phyloP scores from a whole-genome alignment of 2,329 filamentous ascomycete genomes.

The Gaeumannomyces tritici region DNA sequence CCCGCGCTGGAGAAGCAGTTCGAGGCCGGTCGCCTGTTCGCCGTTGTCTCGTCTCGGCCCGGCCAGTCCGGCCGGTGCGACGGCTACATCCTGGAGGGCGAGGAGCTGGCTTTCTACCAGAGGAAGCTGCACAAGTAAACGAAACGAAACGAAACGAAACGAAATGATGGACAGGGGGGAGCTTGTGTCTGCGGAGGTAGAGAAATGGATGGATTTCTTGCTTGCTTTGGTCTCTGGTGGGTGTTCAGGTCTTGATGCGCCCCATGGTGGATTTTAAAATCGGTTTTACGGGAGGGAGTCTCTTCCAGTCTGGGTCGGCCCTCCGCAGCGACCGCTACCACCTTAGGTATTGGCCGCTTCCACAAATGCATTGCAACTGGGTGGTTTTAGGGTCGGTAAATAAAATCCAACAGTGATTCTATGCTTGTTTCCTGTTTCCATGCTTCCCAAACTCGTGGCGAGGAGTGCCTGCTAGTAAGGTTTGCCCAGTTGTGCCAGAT shows the following conservation, averaged over 20 bases:
- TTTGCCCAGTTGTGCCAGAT: not conserved
- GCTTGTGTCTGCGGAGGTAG: not conserved
- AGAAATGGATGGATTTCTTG: conserved; percentile 2
- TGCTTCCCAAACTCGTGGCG: too few relatives aligned
- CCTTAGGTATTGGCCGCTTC: conserved; percentile 4
- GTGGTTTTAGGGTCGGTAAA: conserved; percentile 5
- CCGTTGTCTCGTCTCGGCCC: conserved; percentile 83
- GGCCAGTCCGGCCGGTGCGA: conserved; percentile 95
- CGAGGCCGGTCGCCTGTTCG: conserved; percentile 96
- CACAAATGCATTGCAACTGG: conserved; percentile 5
- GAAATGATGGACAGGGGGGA: not conserved
- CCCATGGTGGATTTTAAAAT: conserved; percentile 1
- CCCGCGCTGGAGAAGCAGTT: conserved; percentile 92
- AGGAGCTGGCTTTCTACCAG: conserved; percentile 99
- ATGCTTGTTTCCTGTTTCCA: not conserved
- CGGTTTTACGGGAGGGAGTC: not conserved
- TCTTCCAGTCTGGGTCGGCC: not conserved
- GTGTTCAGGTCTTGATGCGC: conserved; percentile 7
- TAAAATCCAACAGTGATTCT: conserved; percentile 6
- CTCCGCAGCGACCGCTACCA: not conserved
- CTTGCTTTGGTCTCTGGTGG: conserved; percentile 7
- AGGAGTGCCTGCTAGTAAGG: not conserved
- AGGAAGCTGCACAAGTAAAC: conserved; percentile 96
- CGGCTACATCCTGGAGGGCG: conserved; percentile 97
- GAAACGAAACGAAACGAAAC: conserved; percentile 3